Conservation (phyloP, 2,329 filamentous ascomycete species). For the Metarhizium album region DNA sequence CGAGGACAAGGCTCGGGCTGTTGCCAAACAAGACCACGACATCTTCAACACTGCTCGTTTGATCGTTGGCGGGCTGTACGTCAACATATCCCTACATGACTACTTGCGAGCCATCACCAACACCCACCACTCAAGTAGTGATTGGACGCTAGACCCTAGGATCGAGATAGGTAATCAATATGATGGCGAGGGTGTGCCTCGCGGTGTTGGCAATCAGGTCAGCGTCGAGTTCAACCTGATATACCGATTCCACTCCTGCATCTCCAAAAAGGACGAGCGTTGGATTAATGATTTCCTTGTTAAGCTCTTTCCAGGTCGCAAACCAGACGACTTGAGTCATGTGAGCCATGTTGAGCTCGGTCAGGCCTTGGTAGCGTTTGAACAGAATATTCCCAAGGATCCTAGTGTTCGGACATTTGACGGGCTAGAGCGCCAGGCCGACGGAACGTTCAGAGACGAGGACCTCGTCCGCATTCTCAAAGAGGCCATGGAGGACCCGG, state of each 20-base stretch:
- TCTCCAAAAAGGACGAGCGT: conserved; percentile 48
- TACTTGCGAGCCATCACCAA: conserved; percentile 53
- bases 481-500: conserved; percentile 48
- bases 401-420: conserved; percentile 38
- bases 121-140: conserved; percentile 44
- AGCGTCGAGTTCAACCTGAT: conserved; percentile 59
- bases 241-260: conserved; percentile 54
- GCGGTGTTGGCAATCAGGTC: conserved; percentile 55
- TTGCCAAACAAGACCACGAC: conserved; percentile 36
- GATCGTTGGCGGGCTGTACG: conserved; percentile 42
- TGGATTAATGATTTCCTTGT: conserved; percentile 48
- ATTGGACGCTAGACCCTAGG: conserved; percentile 54
- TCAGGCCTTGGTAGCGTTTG: conserved; percentile 26
- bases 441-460: conserved; percentile 45
- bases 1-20: conserved; percentile 21
- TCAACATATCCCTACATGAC: conserved; percentile 46
- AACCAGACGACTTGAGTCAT: conserved; percentile 19
- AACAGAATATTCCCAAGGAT: conserved; percentile 28
- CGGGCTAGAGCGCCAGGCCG: conserved; percentile 31
- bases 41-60: conserved; percentile 46
- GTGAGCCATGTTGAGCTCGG: conserved; percentile 28
- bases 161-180: conserved; percentile 41
- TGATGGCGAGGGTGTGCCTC: conserved; percentile 33
- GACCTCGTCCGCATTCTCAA: conserved; percentile 46
- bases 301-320: conserved; percentile 28